A percentile compares a stretch with the other conserved stretches of the same genome.
These are phyloP conservation scores for Thermomucor indicae-seudaticae DNA, from an alignment of 371 early-diverging fungal genomes.

Conservation along the genomic window DNA sequence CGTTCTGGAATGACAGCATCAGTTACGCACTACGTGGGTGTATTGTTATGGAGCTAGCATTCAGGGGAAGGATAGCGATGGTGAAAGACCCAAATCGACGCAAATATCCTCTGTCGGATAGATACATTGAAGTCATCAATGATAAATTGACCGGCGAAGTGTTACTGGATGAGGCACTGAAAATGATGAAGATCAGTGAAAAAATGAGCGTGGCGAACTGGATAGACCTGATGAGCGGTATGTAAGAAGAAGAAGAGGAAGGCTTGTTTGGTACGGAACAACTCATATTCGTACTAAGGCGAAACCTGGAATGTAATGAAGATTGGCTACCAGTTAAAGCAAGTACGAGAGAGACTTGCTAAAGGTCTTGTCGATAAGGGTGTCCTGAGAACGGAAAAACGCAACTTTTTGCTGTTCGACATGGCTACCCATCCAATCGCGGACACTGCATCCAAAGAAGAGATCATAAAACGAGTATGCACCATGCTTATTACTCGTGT, in stretches of 20 bases:
- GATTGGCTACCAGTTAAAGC: constrained; percentile 94
- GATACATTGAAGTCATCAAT: constrained; percentile 82
- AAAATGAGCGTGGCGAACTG: constrained; percentile 81
- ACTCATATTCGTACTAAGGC: constrained; percentile 47
- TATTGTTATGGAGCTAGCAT: constrained; percentile 92
- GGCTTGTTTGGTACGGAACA: background rate
- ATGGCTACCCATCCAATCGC: constrained; percentile 94
- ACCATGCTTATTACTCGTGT: constrained; percentile 64
- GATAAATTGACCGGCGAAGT: constrained; percentile 88
- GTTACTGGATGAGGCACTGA: constrained; percentile 92
- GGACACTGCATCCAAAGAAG: constrained; percentile 81
- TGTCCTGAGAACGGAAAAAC: constrained; percentile 91
- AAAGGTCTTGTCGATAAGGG: constrained; percentile 98
- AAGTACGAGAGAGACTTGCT: constrained; percentile 94
- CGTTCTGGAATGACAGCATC: constrained; percentile 98
- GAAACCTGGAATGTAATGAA: constrained; percentile 98
- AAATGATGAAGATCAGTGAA: constrained; percentile 76
- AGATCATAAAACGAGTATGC: constrained; percentile 76
- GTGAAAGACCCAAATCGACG: constrained; percentile 82
- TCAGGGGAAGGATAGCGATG: constrained; percentile 85
- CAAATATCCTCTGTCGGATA: constrained; percentile 73
- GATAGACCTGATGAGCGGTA: constrained; percentile 97
- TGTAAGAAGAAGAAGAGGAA: constrained; percentile 1
- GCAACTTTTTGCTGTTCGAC: constrained; percentile 92
- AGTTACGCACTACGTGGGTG: constrained; percentile 94